Base-by-base conservation (phyloP, 495 filamentous ascomycete species). In the Chlorociboria aeruginascens region DNA sequence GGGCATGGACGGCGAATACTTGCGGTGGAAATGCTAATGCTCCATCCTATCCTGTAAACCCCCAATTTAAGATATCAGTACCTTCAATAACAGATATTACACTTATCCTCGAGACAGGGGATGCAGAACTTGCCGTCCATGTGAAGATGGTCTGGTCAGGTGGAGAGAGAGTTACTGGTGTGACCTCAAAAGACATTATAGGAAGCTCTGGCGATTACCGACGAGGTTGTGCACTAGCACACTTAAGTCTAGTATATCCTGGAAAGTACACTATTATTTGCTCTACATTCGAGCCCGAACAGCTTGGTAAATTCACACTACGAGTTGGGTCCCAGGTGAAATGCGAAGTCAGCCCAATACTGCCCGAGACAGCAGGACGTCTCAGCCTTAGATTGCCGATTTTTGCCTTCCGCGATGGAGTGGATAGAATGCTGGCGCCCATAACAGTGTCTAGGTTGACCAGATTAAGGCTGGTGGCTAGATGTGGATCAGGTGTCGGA, bases 211-310 rank as follows among this genome's bases (percentile, higher is more conserved):
- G 84, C 11, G 90, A 95, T 39, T 95, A 98, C 65, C 77, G 81
- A 31, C 81, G 80, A 9, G 84, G 83, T 28, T 84, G 82, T 55
- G 86, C 83, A 6, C 63, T 86, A 32, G 80, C 81, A 3, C 76
- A 83, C 45, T 61, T 76, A 10, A 60, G 63, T 11, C 60, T 59
- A 7, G 62, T 90, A 7, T 72, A 74, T 25, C 62, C 69, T 2
- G 90, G 90, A 3, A 72, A 69, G 0, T 97, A 97, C 64, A 95
- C 88, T 0, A 72, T 95, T 40, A 80, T 97, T 9, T 83, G 79
- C 54, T 89, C 83, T 7, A 95, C 92, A 1, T 96, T 93, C 59
- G 86, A 94, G 38, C 74, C 81, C 0, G 78, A 78, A 29, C 83
- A 89, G 58, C 63, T 76, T 2, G 87, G 78, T 2, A 70, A 69